These are phyloP conservation scores for Strobilomyces dryophilus DNA, from an alignment of 768 basidiomycete species.

Conservation along the genomic window DNA sequence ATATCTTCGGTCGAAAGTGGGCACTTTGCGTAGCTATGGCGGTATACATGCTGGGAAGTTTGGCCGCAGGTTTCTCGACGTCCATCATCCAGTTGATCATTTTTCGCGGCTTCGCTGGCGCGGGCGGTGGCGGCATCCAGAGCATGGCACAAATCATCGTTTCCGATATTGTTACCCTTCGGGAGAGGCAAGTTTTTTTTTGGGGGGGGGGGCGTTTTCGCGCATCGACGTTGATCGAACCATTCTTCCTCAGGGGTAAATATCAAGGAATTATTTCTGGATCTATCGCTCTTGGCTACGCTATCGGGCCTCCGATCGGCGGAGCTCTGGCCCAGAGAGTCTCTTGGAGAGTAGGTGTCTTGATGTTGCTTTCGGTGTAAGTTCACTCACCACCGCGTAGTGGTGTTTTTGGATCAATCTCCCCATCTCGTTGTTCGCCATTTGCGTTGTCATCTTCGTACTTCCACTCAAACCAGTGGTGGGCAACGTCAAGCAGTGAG, in stretches of 20 bases:
- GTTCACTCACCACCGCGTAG: slow-evolving; percentile 23
- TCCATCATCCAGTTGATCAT: slow-evolving; percentile 66
- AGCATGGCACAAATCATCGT: slow-evolving; percentile 70
- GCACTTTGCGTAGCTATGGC: slow-evolving; percentile 53
- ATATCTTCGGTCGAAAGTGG: slow-evolving; percentile 64
- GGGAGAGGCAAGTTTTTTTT: slow-evolving; percentile 46
- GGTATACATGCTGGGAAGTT: slow-evolving; percentile 63
- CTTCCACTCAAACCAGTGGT: slow-evolving; percentile 67
- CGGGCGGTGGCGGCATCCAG: slow-evolving; percentile 67
- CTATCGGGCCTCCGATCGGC: slow-evolving; percentile 64
- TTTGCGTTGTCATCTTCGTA: slow-evolving; percentile 54
- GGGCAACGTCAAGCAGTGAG: slow-evolving; percentile 52
- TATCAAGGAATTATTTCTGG: slow-evolving; percentile 73
- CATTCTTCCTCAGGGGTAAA: slow-evolving; percentile 48
- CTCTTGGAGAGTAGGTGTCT: slow-evolving; percentile 53
- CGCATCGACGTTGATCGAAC: neutral
- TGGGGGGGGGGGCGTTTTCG: neutral
- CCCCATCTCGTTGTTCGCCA: slow-evolving; percentile 51
- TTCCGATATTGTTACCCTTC: slow-evolving; percentile 67
- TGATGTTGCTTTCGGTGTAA: neutral
- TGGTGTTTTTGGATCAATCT: slow-evolving; percentile 79
- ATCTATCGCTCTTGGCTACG: slow-evolving; percentile 51
- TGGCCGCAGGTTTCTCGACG: slow-evolving; percentile 63
- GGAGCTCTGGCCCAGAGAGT: slow-evolving; percentile 60
- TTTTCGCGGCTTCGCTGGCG: slow-evolving; percentile 63